Evolutionary conservation across 2,329 filamentous ascomycete species (phyloP).

Genomic region (Diaporthe longicolla): DNA sequence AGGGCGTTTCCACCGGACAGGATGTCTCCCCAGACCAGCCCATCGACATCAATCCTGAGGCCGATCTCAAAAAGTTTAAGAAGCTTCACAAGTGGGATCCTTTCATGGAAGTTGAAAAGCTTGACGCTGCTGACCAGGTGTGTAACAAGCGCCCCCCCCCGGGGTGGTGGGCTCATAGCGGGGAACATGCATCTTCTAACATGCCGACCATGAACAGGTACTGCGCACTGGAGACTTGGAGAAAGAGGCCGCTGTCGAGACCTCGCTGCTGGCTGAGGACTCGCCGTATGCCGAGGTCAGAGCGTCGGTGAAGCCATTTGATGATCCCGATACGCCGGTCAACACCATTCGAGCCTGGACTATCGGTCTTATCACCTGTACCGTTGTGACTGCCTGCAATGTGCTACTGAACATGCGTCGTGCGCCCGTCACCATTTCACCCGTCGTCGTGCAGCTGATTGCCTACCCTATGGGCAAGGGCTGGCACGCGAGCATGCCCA

Average conservation of each 20-base stretch:
- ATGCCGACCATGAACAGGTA: constrained; percentile 15
- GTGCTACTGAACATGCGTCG: constrained; percentile 65
- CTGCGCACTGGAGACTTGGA: constrained; percentile 36
- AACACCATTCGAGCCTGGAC: constrained; percentile 73
- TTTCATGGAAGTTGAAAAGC: constrained; percentile 67
- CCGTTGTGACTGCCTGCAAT: constrained; percentile 70
- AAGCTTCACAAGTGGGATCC: constrained; percentile 70
- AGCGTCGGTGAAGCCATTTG: constrained; percentile 60
- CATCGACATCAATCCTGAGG: constrained; percentile 33
- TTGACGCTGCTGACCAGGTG: constrained; percentile 63
- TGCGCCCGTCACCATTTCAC: constrained; percentile 65
- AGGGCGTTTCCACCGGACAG: constrained; percentile 25
- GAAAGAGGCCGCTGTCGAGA: constrained; percentile 53
- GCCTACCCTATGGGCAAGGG: constrained; percentile 62
- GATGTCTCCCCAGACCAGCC: constrained; percentile 20
- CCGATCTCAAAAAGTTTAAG: constrained; percentile 55
- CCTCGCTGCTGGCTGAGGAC: constrained; percentile 65
- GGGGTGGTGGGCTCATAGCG: constrained; percentile 52
- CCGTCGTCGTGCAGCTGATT: constrained; percentile 69
- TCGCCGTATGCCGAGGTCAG: constrained; percentile 69
- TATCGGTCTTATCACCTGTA: constrained; percentile 70
- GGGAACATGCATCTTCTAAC: neutral
- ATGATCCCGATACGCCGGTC: constrained; percentile 65
- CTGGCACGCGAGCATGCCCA: constrained; percentile 48
- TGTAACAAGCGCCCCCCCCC: constrained; percentile 49